Conservation (phyloP, 1,284 basidiomycete genomes). For the Cryptococcus neoformans region DNA sequence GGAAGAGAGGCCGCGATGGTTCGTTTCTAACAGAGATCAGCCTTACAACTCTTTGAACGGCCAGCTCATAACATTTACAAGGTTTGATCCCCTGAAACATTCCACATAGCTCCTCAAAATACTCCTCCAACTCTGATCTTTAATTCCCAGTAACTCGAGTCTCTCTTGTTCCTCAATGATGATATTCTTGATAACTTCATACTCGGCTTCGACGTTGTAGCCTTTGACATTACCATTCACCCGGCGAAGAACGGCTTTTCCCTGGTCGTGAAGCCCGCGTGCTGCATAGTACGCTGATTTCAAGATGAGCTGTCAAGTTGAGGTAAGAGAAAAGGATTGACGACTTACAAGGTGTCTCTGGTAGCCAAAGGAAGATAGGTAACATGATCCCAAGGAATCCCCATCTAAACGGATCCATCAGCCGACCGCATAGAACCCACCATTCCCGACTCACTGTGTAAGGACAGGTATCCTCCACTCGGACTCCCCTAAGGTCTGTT, state of each 20-base stretch:
- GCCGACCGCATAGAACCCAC: neutral
- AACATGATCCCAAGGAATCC: conserved; percentile 23
- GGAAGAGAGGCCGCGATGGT: conserved; percentile 18
- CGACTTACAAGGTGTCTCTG: conserved; percentile 21
- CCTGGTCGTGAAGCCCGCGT: conserved; percentile 16
- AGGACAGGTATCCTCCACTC: conserved; percentile 12
- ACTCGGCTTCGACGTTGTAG: conserved; percentile 21
- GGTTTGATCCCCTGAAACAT: conserved; percentile 14
- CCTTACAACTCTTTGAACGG: neutral
- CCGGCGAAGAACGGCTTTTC: conserved; percentile 9
- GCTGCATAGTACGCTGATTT: conserved; percentile 15
- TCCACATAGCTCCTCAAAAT: conserved; percentile 12
- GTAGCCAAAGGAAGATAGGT: conserved; percentile 23
- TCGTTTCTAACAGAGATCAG: conserved; percentile 5
- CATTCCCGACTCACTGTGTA: conserved; percentile 2
- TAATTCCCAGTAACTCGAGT: conserved; percentile 5
- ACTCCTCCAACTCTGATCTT: conserved; percentile 8
- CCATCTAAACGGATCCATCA: conserved; percentile 8
- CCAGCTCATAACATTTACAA: neutral
- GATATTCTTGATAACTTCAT: conserved; percentile 18
- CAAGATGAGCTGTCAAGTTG: neutral
- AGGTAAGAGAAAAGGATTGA: neutral
- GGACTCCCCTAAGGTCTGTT: conserved; percentile 6
- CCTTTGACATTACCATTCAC: conserved; percentile 18
- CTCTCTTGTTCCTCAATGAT: conserved; percentile 15